phyloP scores from a whole-genome alignment of 2,329 filamentous ascomycete species.

The Fusarium pseudoanthophilum region DNA sequence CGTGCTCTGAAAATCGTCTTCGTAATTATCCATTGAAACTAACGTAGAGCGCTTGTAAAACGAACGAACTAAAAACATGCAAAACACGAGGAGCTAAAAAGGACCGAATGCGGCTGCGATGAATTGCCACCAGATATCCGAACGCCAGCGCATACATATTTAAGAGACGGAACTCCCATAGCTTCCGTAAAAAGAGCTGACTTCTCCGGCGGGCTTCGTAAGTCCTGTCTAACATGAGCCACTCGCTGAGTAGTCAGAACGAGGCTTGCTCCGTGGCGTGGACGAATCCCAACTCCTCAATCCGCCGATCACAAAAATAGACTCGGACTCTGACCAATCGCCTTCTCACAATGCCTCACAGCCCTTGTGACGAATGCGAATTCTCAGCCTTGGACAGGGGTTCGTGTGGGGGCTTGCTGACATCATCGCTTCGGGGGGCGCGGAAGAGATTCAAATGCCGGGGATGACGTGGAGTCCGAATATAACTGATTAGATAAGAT shows the following conservation, averaged over 20 bases:
- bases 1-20: background rate
- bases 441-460: background rate
- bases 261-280: slow-evolving; percentile 10
- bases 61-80: background rate
- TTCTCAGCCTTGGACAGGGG: slow-evolving; percentile 5
- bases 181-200: background rate
- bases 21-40: background rate
- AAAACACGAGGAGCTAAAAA: background rate
- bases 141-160: background rate
- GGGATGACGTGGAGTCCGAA: background rate
- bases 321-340: background rate
- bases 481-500: background rate
- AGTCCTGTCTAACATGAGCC: slow-evolving; percentile 7
- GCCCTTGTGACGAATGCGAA: background rate
- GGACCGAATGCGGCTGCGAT: background rate
- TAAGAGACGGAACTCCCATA: background rate
- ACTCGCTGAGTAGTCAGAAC: slow-evolving; percentile 3
- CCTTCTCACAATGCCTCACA: background rate
- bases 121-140: background rate
- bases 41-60: background rate
- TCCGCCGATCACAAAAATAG: slow-evolving; percentile 13
- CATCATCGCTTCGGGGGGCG: background rate
- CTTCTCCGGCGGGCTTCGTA: background rate
- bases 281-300: background rate
- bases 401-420: slow-evolving; percentile 15